phyloP scores from a whole-genome alignment of 225 moss, liverwort and hornwort genomes.

The Marchantia polymorpha region DNA sequence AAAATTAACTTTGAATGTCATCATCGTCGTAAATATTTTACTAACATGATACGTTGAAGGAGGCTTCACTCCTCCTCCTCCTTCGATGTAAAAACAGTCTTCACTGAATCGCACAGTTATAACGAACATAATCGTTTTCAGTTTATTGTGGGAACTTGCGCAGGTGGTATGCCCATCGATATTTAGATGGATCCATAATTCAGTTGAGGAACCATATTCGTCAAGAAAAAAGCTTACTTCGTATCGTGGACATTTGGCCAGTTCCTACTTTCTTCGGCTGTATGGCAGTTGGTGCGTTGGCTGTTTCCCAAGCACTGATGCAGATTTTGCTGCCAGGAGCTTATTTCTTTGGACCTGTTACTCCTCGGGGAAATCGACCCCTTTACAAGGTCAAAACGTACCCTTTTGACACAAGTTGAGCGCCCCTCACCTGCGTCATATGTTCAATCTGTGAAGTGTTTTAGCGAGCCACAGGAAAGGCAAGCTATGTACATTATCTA shows the following conservation, averaged over 20 bases:
- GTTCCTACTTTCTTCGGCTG: conserved; percentile 43
- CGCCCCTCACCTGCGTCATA: no score
- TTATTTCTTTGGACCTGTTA: conserved; percentile 57
- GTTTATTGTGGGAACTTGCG: neutral
- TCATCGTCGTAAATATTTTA: no score
- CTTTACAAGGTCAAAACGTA: conserved; percentile 45
- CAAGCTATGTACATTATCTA: no score
- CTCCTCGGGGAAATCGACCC: conserved; percentile 68
- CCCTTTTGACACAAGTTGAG: neutral
- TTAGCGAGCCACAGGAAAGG: no score
- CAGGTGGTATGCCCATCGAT: conserved; percentile 66
- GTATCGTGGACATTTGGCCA: conserved; percentile 46
- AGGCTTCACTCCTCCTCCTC: no score
- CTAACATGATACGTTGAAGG: no score
- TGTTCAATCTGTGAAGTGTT: no score
- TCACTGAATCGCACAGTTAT: no score
- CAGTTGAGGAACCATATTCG: conserved; percentile 46
- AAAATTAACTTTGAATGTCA: no score
- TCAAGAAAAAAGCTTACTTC: conserved; percentile 33
- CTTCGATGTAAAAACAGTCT: no score
- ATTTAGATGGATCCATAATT: conserved; percentile 55
- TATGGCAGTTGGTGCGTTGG: conserved; percentile 46
- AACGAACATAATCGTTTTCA: neutral
- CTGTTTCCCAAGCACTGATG: conserved; percentile 55
- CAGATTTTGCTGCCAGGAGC: conserved; percentile 50